Base-by-base conservation (phyloP, 352 stramenopile species). In the Albugo candida region DNA sequence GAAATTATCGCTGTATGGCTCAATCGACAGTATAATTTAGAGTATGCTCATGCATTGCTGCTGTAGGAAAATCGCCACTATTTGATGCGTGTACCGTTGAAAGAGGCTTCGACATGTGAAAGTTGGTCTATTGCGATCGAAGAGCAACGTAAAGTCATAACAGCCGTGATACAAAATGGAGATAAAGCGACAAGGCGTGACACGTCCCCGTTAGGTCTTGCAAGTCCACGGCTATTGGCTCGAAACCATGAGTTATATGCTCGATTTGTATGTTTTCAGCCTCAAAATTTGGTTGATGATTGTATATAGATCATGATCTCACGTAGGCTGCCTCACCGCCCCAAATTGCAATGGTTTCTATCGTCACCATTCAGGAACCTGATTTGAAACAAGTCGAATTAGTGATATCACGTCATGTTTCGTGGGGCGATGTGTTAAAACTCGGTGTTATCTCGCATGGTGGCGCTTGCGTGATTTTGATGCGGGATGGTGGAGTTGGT, bases 71-170 rank as follows among this genome's bases (percentile, higher is more conserved):
- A 70, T n/a, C 66, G 72, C 0, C 61, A 65, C n/a, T 81, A 82
- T 44, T 59, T 88, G 31, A 88, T 88, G 76, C 72, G 76, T 41
- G 63, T 68, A 31, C 53, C 67, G 0, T 59, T 82, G 50, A 61
- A 56, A 8, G 68, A 84, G 51, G 69, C 70, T n/a, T 83, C 71
- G 44, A 83, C 76, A 44, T 84, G 73, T 43, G 72, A 85, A 53
- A 83, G 70, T 62, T 88, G 76, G 76, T 83, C 74, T 10, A 83
- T 83, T 44, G 70, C 70, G 24, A 81, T 88, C 49, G 72, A 85
- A 47, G 69, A 85, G 54, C 76, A 88, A 57, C 73, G 76, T 57
- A 83, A 88, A 49, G 67, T 72, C 24, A 44, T 83, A 24, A 62
- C 60, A 8, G 63, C 60, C 11, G 8, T 24, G 3, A 43, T 8